These are phyloP conservation scores for Cyclospora cayetanensis DNA, from an alignment of 169 alveolate genomes.

Conservation along the genomic window DNA sequence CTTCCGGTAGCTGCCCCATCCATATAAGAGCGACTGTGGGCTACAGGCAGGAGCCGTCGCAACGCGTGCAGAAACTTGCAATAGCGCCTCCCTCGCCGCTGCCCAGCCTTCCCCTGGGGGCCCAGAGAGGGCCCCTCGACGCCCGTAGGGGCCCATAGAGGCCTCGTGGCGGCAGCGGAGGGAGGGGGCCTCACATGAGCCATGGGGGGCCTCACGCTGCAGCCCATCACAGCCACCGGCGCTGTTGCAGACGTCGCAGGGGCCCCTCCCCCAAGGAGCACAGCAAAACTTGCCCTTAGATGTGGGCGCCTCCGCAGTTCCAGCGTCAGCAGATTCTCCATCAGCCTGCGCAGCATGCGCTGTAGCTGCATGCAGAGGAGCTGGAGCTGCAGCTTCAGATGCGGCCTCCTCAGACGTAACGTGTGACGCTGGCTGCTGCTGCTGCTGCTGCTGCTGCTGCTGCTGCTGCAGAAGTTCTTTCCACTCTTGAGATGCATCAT, in stretches of 20 bases:
- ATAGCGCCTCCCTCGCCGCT: not conserved
- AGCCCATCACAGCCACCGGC: not conserved
- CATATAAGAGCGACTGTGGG: slow-evolving; percentile 10
- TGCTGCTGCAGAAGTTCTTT: not conserved
- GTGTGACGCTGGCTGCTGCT: not conserved
- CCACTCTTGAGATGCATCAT: not conserved
- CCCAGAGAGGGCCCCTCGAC: not conserved
- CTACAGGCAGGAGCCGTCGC: slow-evolving; percentile 31
- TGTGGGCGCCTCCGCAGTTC: not conserved
- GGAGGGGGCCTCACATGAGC: not conserved
- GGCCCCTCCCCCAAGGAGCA: slow-evolving; percentile 31
- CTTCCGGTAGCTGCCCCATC: not conserved
- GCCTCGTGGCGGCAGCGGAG: not conserved
- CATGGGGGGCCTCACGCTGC: not conserved
- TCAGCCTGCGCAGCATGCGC: not conserved
- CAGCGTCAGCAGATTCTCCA: not conserved
- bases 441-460: not conserved
- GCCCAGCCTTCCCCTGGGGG: not conserved
- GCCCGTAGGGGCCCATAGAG: not conserved
- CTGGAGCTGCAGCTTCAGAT: not conserved
- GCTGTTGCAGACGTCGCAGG: not conserved
- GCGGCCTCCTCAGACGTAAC: not conserved
- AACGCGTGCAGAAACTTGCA: slow-evolving; percentile 43
- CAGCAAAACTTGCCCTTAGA: slow-evolving; percentile 8
- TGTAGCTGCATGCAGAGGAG: not conserved